Percentiles rank a stretch among this genome's conserved stretches.
These are phyloP conservation scores for Plasmodium cynomolgi DNA, from an alignment of 169 alveolate genomes.

Conservation along the genomic window DNA sequence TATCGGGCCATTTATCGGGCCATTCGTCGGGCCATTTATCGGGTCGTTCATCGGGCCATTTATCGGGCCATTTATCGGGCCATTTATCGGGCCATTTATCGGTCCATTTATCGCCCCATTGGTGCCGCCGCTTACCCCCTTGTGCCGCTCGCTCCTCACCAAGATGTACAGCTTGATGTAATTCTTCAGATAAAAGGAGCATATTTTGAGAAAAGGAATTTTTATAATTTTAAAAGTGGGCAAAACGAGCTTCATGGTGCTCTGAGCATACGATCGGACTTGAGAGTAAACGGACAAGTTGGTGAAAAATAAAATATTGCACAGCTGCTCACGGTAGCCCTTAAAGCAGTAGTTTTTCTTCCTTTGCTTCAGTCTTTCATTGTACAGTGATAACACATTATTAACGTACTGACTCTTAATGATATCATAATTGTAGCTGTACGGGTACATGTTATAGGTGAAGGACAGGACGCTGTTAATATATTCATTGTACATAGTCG, in stretches of 20 bases:
- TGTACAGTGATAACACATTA: conserved; percentile 36
- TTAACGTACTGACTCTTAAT: conserved; percentile 65
- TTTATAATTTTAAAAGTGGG: conserved; percentile 68
- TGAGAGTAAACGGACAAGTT: conserved; percentile 68
- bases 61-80: too few species aligned
- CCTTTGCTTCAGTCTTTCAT: conserved; percentile 71
- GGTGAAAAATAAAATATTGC: conserved; percentile 61
- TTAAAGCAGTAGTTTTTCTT: conserved; percentile 38
- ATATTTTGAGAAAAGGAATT: conserved; percentile 45
- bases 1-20: too few species aligned
- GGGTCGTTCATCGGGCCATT: not conserved
- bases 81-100: too few species aligned
- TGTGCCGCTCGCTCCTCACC: not conserved
- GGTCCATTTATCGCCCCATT: not conserved
- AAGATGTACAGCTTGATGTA: conserved; percentile 23
- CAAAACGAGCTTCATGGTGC: conserved; percentile 44
- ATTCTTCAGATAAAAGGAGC: conserved; percentile 45
- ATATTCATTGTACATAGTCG: conserved; percentile 54
- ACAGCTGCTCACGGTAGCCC: conserved; percentile 57
- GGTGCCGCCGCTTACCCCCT: not conserved
- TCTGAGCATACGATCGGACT: conserved; percentile 72
- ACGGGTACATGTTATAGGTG: conserved; percentile 70
- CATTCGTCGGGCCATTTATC: not conserved
- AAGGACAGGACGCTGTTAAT: conserved; percentile 53
- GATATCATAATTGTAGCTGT: conserved; percentile 62